phyloP scores from a whole-genome alignment of 441 rosid genomes.

The Rhodomyrtus psidioides region DNA sequence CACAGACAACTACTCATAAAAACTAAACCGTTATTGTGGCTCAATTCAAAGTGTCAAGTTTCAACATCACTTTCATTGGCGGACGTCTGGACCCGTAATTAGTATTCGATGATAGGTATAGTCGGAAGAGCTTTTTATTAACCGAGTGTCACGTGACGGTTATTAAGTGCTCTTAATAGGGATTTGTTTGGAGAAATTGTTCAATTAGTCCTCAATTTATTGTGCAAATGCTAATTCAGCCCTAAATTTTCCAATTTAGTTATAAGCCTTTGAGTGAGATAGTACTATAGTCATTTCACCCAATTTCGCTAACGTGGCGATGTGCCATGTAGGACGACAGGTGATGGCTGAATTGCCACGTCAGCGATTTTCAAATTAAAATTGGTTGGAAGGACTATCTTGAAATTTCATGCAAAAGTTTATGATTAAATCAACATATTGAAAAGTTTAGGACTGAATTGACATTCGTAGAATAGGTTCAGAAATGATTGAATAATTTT shows the following conservation, averaged over 20 bases:
- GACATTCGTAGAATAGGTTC: background rate
- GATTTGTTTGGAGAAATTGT: background rate
- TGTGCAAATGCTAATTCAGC: fast-evolving
- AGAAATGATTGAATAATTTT: background rate
- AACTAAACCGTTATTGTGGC: background rate
- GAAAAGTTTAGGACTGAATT: background rate
- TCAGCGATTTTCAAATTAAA: fast-evolving
- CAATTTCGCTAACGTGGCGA: background rate
- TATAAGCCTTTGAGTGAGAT: fast-evolving
- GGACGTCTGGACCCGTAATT: background rate
- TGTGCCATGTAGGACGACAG: background rate
- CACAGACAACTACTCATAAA: background rate
- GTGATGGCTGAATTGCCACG: fast-evolving
- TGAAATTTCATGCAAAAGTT: background rate
- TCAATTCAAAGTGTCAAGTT: background rate
- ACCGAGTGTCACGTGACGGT: background rate
- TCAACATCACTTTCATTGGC: background rate
- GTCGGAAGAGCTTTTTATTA: background rate
- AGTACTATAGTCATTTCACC: fast-evolving
- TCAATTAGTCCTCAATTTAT: background rate
- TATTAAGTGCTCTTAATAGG: background rate
- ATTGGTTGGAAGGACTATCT: fast-evolving
- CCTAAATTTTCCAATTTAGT: background rate
- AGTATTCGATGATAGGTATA: background rate
- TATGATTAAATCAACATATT: background rate